Evolutionary conservation across 495 filamentous ascomycete species (phyloP).

Genomic region (Pyrenula aspistea): DNA sequence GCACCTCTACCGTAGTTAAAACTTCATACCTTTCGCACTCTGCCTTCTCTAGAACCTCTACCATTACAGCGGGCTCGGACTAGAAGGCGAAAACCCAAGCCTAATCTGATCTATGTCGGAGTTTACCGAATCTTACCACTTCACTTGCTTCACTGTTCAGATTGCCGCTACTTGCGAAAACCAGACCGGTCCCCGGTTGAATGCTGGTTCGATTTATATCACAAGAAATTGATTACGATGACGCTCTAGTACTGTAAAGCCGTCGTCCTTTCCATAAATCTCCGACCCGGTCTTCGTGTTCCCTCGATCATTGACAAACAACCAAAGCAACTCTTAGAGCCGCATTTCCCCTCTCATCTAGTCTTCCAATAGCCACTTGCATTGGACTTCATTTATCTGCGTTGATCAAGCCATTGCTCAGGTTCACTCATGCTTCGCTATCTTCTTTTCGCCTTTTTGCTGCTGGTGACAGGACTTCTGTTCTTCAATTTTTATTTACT

Average conservation of each 20-base stretch:
- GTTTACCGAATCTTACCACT: neutral
- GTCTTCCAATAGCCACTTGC: neutral
- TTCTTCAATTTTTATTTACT: neutral
- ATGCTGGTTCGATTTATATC: neutral
- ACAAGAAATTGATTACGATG: neutral
- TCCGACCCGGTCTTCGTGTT: neutral
- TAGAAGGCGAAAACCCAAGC: neutral
- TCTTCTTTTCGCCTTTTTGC: neutral
- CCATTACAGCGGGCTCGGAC: neutral
- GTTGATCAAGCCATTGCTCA: neutral
- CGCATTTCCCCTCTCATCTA: neutral
- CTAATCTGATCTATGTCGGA: neutral
- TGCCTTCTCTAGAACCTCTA: neutral
- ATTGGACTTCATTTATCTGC: neutral
- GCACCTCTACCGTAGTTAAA: too few relatives aligned
- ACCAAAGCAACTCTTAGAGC: neutral
- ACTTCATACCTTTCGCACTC: too few relatives aligned
- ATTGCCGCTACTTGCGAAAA: too few relatives aligned
- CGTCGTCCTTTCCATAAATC: neutral
- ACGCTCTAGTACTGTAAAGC: neutral
- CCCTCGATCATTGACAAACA: neutral
- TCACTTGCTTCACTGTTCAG: neutral
- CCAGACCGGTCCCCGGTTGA: too few relatives aligned
- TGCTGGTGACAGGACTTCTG: neutral
- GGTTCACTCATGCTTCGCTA: neutral